Conservation (phyloP, 495 filamentous ascomycete species). For the Daldinia grandis region DNA sequence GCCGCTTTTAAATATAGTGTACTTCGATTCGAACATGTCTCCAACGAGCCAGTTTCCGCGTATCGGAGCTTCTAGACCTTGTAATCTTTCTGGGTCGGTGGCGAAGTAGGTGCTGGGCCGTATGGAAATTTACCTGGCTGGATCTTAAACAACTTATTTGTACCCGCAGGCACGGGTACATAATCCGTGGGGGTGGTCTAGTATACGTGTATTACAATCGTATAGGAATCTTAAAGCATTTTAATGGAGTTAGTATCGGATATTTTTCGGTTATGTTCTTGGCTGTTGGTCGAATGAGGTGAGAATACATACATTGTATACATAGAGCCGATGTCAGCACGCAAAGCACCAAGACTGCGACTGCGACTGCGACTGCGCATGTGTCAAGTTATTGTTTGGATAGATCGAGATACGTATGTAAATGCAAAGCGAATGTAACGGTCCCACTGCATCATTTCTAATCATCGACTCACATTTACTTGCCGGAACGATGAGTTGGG, state of each 20-base stretch:
- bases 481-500: neutral
- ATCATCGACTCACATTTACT: neutral
- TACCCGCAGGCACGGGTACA: neutral
- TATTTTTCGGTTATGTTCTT: neutral
- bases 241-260: neutral
- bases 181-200: neutral
- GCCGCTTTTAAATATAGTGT: neutral
- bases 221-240: neutral
- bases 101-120: neutral
- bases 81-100: neutral
- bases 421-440: neutral
- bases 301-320: no score
- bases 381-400: neutral
- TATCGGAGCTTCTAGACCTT: neutral
- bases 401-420: conserved; percentile 3
- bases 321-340: no score
- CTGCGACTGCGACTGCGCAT: neutral
- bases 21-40: neutral
- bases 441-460: neutral
- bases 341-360: no score
- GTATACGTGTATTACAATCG: neutral
- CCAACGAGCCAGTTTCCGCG: neutral
- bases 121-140: neutral
- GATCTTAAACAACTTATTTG: neutral
- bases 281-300: no score